Base-by-base conservation (phyloP, 2,329 filamentous ascomycete species). In the Botryosphaeria agaves region DNA sequence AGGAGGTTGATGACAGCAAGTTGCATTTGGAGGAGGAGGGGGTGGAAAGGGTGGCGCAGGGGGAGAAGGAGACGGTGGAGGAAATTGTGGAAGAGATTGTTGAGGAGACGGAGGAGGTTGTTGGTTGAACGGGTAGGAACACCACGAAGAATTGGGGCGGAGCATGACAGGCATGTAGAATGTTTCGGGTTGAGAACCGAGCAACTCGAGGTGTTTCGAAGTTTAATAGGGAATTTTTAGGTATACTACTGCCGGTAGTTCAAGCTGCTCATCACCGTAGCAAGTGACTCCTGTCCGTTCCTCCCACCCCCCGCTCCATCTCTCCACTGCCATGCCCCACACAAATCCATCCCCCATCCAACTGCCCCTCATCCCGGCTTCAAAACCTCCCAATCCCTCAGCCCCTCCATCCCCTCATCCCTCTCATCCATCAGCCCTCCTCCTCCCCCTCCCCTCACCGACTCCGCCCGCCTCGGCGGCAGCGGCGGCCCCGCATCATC, bases 71-170 rank as follows among this genome's bases (percentile, higher is more conserved):
- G 33, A 55, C 47, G 6, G 51, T 54, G 29, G 49, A 47, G 25
- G 70, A 72, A 41, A 73, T 70, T 36, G 57, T 63, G 30, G 71
- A 80, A 55, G 80, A 73, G 46, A 74, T 91, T 38, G 84, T 94
- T 38, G 89, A 85, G 58, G 80, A 94, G 69, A 77, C 65, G 34
- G 89, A 95, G 65, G 89, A 95, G 59, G 64, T 81, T 41, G 55
- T 69, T 40, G 56, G 25, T 8, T 37, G 32, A 34, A 23, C 2
- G 20, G 2, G 12, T 23, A 12, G 8, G 20, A 9, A 8, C 12
- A 3, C 8, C 20, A 23, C 3, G 20, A 23, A n/a, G n/a, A n/a
- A n/a, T n/a, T n/a, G n/a, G n/a, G n/a, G n/a, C n/a, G n/a, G n/a
- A n/a, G n/a, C n/a, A n/a, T n/a, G n/a, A n/a, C n/a, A n/a, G n/a